Conservation (phyloP, 2,329 filamentous ascomycete species). For the Hymenoscyphus albidus region DNA sequence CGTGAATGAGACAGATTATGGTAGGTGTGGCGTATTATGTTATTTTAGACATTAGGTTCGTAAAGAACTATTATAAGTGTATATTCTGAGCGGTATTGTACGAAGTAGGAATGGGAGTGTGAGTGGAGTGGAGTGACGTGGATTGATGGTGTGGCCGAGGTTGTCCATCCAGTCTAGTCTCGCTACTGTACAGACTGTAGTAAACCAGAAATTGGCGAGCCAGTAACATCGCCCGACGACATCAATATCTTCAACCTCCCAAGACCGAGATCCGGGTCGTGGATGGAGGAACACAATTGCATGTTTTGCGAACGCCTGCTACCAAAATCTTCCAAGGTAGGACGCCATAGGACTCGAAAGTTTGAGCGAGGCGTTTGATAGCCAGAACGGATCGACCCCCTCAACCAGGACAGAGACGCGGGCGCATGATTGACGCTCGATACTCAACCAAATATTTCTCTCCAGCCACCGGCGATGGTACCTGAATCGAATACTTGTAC, state of each 20-base stretch:
- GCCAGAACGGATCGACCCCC: constrained; percentile 9
- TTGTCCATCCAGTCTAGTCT: too few relatives aligned
- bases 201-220: too few relatives aligned
- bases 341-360: neutral
- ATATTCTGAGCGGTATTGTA: too few relatives aligned
- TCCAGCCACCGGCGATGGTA: constrained; percentile 14
- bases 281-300: neutral
- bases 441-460: constrained; percentile 15
- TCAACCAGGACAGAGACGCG: neutral
- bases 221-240: too few relatives aligned
- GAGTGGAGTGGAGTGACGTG: too few relatives aligned
- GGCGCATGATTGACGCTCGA: constrained; percentile 16
- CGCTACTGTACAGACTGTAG: too few relatives aligned
- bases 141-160: too few relatives aligned
- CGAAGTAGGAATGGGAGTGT: too few relatives aligned
- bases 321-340: neutral
- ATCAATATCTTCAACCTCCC: neutral
- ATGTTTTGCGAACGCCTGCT: constrained; percentile 1
- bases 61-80: too few relatives aligned
- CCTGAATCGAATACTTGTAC: constrained; percentile 6
- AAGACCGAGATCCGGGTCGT: neutral
- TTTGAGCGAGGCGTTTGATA: constrained; percentile 12
- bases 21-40: too few relatives aligned
- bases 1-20: too few relatives aligned
- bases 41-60: too few relatives aligned